Percentiles rank a stretch among this genome's conserved stretches.
Conservation (phyloP, 805 yeast species). For the Lachancea quebecensis region DNA sequence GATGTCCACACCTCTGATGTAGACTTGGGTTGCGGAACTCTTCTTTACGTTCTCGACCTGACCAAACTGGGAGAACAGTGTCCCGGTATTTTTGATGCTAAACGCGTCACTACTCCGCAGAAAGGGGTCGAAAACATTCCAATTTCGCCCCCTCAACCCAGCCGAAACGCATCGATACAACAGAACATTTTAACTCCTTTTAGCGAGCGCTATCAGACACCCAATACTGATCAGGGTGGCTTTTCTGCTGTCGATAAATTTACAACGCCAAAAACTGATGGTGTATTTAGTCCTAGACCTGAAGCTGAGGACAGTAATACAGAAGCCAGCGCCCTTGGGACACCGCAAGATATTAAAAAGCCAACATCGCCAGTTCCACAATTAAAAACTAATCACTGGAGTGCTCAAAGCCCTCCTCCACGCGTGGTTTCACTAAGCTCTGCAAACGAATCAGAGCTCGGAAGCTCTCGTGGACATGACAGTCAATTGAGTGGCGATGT, state of each 20-base stretch:
- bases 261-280: background rate
- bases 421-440: constrained; percentile 8
- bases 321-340: background rate
- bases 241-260: constrained; percentile 1
- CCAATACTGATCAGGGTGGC: constrained; percentile 6
- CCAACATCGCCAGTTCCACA: constrained; percentile 8
- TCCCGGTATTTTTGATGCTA: constrained; percentile 35
- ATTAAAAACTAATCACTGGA: background rate
- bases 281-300: background rate
- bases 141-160: constrained; percentile 3
- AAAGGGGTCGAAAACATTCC: constrained; percentile 12
- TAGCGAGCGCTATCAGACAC: constrained; percentile 7
- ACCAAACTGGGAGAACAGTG: constrained; percentile 30
- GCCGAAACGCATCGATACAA: constrained; percentile 4
- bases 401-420: constrained; percentile 7
- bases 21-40: constrained; percentile 50
- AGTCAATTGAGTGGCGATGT: constrained; percentile 1
- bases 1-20: constrained; percentile 47
- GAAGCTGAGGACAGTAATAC: background rate
- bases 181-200: constrained; percentile 12
- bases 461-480: background rate
- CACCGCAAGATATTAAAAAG: constrained; percentile 4
- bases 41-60: constrained; percentile 59
- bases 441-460: constrained; percentile 5
- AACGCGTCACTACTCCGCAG: constrained; percentile 23